A percentile compares a stretch with the other conserved stretches of the same genome.
Conservation (phyloP, 352 stramenopile genomes). For the Globisporangium rhizosaccharum region DNA sequence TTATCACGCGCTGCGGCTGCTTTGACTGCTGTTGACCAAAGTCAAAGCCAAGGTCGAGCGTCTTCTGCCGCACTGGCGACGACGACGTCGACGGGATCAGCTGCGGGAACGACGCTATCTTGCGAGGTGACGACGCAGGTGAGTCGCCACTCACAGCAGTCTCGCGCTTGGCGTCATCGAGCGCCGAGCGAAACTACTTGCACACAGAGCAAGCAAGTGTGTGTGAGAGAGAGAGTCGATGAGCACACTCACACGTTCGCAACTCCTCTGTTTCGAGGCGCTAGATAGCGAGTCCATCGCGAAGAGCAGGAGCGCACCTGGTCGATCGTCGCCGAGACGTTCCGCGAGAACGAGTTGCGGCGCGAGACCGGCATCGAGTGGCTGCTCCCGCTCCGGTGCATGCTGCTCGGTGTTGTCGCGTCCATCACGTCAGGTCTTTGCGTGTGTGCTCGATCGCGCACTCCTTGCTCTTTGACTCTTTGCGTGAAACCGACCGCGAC, state of each 20-base stretch:
- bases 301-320: slow-evolving; percentile 16
- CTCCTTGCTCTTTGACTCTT: no score
- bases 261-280: not conserved
- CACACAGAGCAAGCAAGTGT: not conserved
- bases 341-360: slow-evolving; percentile 32
- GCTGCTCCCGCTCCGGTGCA: not conserved
- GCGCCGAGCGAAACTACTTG: slow-evolving; percentile 9
- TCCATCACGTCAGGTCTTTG: not conserved
- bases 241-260: not conserved
- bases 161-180: slow-evolving; percentile 11
- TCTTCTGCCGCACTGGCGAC: slow-evolving; percentile 6
- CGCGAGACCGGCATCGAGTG: slow-evolving; percentile 14
- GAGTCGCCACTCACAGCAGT: not conserved
- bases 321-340: slow-evolving; percentile 18
- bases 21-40: not conserved
- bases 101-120: slow-evolving; percentile 20
- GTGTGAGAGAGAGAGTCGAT: not conserved
- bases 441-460: not conserved
- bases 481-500: no score
- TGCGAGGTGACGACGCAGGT: slow-evolving; percentile 19
- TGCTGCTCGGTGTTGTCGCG: not conserved
- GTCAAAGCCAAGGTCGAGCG: not conserved
- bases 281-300: not conserved
- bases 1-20: not conserved
- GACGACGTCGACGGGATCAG: slow-evolving; percentile 7